Evolutionary conservation across 805 yeast species (phyloP), one percentile per base, ranked within the genome.

Genomic region (Wickerhamiella siamensis): DNA sequence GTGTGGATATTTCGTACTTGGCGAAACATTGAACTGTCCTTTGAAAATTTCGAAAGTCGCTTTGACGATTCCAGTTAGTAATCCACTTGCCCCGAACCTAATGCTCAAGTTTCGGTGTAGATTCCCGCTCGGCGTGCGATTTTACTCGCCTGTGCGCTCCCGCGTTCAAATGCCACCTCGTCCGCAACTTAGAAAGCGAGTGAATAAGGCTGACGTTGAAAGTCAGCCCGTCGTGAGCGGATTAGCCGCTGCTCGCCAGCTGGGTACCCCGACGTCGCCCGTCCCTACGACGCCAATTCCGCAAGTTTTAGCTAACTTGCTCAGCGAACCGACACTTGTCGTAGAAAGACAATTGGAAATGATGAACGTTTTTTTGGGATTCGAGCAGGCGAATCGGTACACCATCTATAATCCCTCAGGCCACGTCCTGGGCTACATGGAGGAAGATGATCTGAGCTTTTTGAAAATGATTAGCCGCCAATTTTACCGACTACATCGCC

Each of bases 311-410:
- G 70, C 74, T 22, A 65, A 68, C 34, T 63, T 87, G 4, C 61
- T 88, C 33, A 70, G 70, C 33, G 83, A 83, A 51, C 96, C 96
- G 1, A 80, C 88, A 4, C 59, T 88, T 17, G 84, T 88, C 1
- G 74, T 91, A 36, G 95, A 88, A 55, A 70, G 98, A 43, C 81
- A 83, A 55, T 66, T 91, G 19, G 97, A 91, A 62, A 70, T 79
- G 65, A 78, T 84, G 84, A 87, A 84, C 55, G 67, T 91, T 15
- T 70, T 86, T 41, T 55, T 87, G 37, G 96, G 96, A 1, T 83
- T 82, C 52, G 97, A 88, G 58, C 97, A 91, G 62, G 83, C 91
- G 2, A 88, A 87, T 57, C 65, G 70, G 48, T 88, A 88, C 49
- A 47, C 53, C 4, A 70, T 91, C 35, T 69, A 78, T 75, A 80